phyloP scores from a whole-genome alignment of 768 basidiomycete species.

The Pisolithus sp. region DNA sequence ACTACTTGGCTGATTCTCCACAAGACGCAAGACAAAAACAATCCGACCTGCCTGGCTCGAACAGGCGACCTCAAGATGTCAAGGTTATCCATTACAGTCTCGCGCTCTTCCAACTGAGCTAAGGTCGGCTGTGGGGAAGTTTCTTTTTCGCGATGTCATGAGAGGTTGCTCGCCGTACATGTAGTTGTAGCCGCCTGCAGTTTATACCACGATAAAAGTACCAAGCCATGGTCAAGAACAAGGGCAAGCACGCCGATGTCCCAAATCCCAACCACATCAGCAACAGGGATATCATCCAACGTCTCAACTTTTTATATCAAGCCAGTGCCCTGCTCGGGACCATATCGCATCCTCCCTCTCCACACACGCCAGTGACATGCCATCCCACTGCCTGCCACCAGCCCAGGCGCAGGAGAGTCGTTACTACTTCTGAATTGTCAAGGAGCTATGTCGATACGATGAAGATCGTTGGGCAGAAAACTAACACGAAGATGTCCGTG shows the following conservation, averaged over 20 bases:
- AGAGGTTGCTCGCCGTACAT: constrained; percentile 13
- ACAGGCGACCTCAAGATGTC: constrained; percentile 40
- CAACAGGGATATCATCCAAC: constrained; percentile 74
- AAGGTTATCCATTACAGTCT: constrained; percentile 35
- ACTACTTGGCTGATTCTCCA: no score
- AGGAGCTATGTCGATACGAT: constrained; percentile 59
- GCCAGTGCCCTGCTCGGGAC: constrained; percentile 59
- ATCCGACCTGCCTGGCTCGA: constrained; percentile 37
- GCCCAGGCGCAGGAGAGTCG: constrained; percentile 24
- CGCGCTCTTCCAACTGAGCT: constrained; percentile 48
- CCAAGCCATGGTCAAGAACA: constrained; percentile 57
- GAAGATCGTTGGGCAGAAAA: constrained; percentile 67
- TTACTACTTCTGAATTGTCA: constrained; percentile 46
- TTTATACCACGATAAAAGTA: no score
- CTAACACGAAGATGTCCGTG: constrained; percentile 69
- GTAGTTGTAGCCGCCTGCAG: neutral
- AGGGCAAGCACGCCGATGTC: constrained; percentile 43
- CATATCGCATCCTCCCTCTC: constrained; percentile 15
- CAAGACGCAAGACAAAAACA: neutral
- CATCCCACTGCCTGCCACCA: neutral
- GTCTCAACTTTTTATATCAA: constrained; percentile 83
- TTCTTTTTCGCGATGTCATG: constrained; percentile 7
- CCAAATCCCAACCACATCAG: constrained; percentile 52
- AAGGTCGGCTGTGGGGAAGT: constrained; percentile 10
- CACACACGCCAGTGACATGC: neutral